phyloP scores from a whole-genome alignment of 305 asterid genomes.

The Vinca major region DNA sequence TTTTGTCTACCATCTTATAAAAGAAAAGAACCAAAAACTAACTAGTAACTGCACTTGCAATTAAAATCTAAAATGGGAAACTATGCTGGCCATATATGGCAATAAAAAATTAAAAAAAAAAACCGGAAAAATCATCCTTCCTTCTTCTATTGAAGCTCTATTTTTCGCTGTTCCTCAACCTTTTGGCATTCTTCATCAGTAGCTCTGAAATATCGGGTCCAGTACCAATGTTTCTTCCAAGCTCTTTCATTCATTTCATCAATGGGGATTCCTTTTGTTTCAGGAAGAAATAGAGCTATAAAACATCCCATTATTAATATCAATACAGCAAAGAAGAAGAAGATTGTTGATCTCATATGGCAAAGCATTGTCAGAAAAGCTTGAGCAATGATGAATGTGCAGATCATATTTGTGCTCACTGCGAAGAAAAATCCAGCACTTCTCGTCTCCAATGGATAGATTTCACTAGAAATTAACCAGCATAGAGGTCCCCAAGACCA shows the following conservation, averaged over 20 bases:
- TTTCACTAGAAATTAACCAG: constrained; percentile 16
- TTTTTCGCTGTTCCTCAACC: no score
- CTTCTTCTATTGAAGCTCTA: no score
- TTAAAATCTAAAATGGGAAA: no score
- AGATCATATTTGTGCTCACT: constrained; percentile 14
- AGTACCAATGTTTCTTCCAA: constrained; percentile 17
- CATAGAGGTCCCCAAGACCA: constrained; percentile 20
- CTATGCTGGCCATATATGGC: no score
- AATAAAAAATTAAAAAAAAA: no score
- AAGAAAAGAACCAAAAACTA: no score
- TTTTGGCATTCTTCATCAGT: neutral
- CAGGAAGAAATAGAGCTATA: constrained; percentile 2
- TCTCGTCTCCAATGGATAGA: constrained; percentile 13
- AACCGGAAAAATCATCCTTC: no score
- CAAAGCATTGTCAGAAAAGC: constrained; percentile 17
- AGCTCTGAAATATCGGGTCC: constrained; percentile 3
- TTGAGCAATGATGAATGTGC: constrained; percentile 16
- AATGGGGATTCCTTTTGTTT: constrained; percentile 15
- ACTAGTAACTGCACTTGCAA: no score
- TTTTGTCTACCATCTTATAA: no score
- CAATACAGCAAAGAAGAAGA: constrained; percentile 14
- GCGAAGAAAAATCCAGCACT: constrained; percentile 14
- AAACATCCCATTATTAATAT: constrained; percentile 2
- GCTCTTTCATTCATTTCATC: constrained; percentile 16
- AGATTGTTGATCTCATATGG: constrained; percentile 11